Evolutionary conservation across 164 flowering plant genomes (phyloP).

Genomic region (Vitis rupestris): DNA sequence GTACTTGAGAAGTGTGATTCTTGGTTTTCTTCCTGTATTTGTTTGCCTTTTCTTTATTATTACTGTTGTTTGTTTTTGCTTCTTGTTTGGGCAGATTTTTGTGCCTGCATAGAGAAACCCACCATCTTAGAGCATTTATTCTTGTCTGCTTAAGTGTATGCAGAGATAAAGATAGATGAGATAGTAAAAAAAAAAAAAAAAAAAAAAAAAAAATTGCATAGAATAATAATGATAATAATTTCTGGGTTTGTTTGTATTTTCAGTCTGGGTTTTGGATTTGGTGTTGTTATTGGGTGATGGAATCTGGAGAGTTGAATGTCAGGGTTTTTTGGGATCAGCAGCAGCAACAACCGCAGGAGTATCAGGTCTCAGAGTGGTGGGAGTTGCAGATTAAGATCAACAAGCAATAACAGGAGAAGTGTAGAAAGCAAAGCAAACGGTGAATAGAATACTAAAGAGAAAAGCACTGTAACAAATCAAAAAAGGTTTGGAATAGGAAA

Average conservation of each 20-base stretch:
- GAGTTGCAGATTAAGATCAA: constrained; percentile 12
- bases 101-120: constrained; percentile 6
- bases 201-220: background rate
- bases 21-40: background rate
- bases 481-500: background rate
- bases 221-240: background rate
- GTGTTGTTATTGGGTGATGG: constrained; percentile 11
- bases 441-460: background rate
- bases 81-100: background rate
- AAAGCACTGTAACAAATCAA: background rate
- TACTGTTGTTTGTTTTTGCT: too few relatives aligned
- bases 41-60: background rate
- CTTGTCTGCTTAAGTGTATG: background rate
- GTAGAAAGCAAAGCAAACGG: background rate
- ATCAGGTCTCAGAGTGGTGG: constrained; percentile 17
- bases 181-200: background rate
- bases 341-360: constrained; percentile 7
- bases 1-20: background rate
- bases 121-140: background rate
- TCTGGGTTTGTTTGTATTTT: constrained; percentile 5
- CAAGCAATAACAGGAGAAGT: constrained; percentile 1
- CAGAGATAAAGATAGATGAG: constrained; percentile 4
- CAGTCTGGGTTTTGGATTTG: constrained; percentile 9
- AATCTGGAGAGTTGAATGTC: constrained; percentile 16
- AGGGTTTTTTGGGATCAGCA: constrained; percentile 28